Percentiles rank a stretch among this genome's conserved stretches.
phyloP scores from a whole-genome alignment of 75 land plant species.

The Azolla pinnata region DNA sequence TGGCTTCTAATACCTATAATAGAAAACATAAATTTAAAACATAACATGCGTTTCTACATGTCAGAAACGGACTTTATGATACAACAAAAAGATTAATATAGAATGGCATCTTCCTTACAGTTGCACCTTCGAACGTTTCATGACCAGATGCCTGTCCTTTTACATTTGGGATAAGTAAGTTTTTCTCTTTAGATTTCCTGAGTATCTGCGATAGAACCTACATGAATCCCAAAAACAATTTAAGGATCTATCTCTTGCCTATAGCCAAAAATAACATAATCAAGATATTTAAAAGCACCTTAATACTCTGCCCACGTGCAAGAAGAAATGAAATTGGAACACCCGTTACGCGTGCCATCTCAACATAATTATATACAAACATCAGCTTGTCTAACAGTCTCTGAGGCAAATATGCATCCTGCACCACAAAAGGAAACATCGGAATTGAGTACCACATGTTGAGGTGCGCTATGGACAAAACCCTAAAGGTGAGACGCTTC shows the following conservation, averaged over 20 bases:
- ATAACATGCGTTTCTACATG: neutral
- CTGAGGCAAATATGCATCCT: conserved; percentile 99
- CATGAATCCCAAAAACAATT: conserved; percentile 3
- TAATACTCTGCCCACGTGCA: conserved; percentile 95
- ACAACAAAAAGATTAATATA: conserved; percentile 26
- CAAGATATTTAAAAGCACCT: conserved; percentile 33
- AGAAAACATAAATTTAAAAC: too few relatives aligned
- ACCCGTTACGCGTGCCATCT: conserved; percentile 98
- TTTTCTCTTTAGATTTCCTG: conserved; percentile 79
- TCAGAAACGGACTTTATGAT: neutral
- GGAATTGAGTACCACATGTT: too few relatives aligned
- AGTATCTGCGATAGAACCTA: conserved; percentile 96
- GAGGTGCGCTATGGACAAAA: too few relatives aligned
- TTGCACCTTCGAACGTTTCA: conserved; percentile 94
- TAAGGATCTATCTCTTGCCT: neutral
- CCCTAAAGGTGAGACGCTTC: too few relatives aligned
- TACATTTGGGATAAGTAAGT: conserved; percentile 80
- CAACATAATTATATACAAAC: conserved; percentile 91
- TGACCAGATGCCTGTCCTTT: conserved; percentile 73
- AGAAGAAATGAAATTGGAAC: conserved; percentile 96
- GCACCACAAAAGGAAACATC: conserved; percentile 12
- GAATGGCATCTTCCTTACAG: conserved; percentile 98
- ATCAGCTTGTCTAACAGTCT: conserved; percentile 88
- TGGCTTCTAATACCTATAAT: conserved; percentile 79
- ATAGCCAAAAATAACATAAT: neutral